phyloP scores from a whole-genome alignment of 176 grass and related monocot species.

The Ensete glaucum region DNA sequence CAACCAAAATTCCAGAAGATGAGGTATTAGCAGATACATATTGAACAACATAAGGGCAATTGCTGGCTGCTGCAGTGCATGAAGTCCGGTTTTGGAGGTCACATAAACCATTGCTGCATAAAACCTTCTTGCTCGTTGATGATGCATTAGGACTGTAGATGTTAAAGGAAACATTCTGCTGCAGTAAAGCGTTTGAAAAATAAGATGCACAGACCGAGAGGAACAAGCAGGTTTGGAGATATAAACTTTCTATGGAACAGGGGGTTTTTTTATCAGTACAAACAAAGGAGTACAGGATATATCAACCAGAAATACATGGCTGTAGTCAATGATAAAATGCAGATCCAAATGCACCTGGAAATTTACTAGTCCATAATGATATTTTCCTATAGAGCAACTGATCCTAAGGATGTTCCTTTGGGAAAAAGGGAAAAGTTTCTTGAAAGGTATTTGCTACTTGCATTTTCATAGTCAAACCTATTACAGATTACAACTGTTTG shows the following conservation, averaged over 20 bases:
- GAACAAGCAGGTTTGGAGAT: background rate
- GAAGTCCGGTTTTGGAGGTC: slow-evolving; percentile 19
- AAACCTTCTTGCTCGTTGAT: slow-evolving; percentile 58
- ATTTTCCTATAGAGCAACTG: too few species aligned
- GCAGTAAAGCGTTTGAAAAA: background rate
- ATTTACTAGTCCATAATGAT: too few species aligned
- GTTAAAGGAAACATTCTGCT: slow-evolving; percentile 16
- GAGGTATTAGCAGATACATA: slow-evolving; percentile 51
- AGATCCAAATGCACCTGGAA: too few species aligned
- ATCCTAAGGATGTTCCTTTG: too few species aligned
- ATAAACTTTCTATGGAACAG: background rate
- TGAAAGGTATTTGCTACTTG: too few species aligned
- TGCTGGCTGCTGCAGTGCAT: slow-evolving; percentile 27
- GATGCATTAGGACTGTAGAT: slow-evolving; percentile 46
- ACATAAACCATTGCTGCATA: slow-evolving; percentile 45
- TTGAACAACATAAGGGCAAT: slow-evolving; percentile 39
- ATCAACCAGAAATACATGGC: too few species aligned
- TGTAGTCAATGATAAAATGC: too few species aligned
- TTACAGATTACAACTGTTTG: too few species aligned
- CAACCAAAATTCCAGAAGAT: slow-evolving; percentile 57
- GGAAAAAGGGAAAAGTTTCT: too few species aligned
- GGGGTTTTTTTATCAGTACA: too few species aligned
- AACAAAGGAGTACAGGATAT: too few species aligned
- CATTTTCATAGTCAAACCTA: too few species aligned
- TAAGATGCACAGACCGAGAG: background rate